A percentile compares a stretch with the other conserved stretches of the same genome.
Conservation (phyloP, 2,329 filamentous ascomycete species). For the Aspergillus uvarum region DNA sequence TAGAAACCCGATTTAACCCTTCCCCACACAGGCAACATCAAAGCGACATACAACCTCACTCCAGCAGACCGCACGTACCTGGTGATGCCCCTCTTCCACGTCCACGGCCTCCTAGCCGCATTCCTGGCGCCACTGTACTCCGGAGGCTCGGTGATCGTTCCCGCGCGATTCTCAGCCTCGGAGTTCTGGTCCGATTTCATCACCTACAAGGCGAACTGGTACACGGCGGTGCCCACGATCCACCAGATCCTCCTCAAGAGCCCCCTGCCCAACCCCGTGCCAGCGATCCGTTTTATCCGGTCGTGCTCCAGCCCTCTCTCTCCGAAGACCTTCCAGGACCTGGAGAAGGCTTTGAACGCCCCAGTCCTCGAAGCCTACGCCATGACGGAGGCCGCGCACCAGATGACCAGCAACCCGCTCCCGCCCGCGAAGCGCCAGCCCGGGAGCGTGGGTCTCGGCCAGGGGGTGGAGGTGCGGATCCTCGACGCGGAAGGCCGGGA, state of each 20-base stretch:
- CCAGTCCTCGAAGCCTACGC: conserved; percentile 88
- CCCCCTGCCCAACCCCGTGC: conserved; percentile 65
- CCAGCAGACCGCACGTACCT: conserved; percentile 74
- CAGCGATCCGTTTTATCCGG: conserved; percentile 78
- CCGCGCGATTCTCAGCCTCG: conserved; percentile 73
- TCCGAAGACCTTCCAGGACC: conserved; percentile 75
- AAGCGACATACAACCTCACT: conserved; percentile 72
- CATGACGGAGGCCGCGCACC: conserved; percentile 79
- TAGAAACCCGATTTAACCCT: conserved; percentile 8
- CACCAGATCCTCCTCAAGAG: conserved; percentile 83
- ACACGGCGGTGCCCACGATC: conserved; percentile 89
- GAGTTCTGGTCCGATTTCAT: conserved; percentile 81
- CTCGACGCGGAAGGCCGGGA: conserved; percentile 68
- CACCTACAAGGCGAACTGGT: conserved; percentile 78
- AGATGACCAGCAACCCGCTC: conserved; percentile 58
- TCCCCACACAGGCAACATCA: conserved; percentile 63
- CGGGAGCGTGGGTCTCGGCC: conserved; percentile 77
- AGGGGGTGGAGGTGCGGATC: conserved; percentile 79
- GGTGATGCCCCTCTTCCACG: conserved; percentile 89
- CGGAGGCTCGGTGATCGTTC: conserved; percentile 77
- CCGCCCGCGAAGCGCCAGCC: conserved; percentile 73
- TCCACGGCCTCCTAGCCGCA: conserved; percentile 81
- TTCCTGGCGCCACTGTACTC: conserved; percentile 75
- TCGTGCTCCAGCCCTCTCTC: conserved; percentile 83
- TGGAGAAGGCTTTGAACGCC: conserved; percentile 72